Evolutionary conservation across 176 grass and related monocot species (phyloP).

Genomic region (Cenchrus americanus): DNA sequence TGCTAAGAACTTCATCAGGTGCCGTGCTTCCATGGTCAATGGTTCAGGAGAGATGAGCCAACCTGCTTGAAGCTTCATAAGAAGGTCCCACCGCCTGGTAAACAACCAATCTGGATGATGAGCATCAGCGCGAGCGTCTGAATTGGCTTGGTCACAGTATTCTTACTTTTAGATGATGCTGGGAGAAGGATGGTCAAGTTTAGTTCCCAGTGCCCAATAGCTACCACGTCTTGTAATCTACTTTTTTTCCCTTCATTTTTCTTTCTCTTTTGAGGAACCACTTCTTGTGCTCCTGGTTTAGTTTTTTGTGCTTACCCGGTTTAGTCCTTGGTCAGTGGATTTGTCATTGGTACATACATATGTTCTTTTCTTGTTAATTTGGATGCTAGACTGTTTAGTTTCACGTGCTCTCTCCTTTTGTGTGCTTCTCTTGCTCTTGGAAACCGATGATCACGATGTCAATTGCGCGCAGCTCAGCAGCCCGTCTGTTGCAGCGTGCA

Average conservation of each 20-base stretch:
- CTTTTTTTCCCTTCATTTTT: background rate
- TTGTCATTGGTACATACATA: background rate
- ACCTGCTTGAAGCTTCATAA: slow-evolving; percentile 1
- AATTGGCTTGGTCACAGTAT: background rate
- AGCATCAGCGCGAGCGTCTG: slow-evolving; percentile 15
- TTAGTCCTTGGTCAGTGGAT: slow-evolving; percentile 15
- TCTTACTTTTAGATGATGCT: background rate
- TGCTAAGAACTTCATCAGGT: slow-evolving; percentile 56
- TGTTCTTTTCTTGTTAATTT: background rate
- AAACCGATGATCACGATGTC: background rate
- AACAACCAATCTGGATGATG: slow-evolving; percentile 21
- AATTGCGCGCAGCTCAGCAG: background rate
- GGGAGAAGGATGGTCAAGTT: slow-evolving; percentile 4
- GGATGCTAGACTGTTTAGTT: background rate
- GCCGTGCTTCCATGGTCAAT: slow-evolving; percentile 58
- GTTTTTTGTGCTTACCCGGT: background rate
- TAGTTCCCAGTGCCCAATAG: background rate
- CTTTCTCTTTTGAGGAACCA: background rate
- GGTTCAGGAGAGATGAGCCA: slow-evolving; percentile 62
- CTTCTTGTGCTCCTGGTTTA: background rate
- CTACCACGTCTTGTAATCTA: background rate
- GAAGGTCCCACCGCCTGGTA: background rate
- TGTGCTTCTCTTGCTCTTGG: too few relatives aligned
- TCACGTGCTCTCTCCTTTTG: background rate
- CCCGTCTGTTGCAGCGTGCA: background rate